phyloP scores from a whole-genome alignment of 1,284 basidiomycete genomes.

The Cryptococcus hybrid region DNA sequence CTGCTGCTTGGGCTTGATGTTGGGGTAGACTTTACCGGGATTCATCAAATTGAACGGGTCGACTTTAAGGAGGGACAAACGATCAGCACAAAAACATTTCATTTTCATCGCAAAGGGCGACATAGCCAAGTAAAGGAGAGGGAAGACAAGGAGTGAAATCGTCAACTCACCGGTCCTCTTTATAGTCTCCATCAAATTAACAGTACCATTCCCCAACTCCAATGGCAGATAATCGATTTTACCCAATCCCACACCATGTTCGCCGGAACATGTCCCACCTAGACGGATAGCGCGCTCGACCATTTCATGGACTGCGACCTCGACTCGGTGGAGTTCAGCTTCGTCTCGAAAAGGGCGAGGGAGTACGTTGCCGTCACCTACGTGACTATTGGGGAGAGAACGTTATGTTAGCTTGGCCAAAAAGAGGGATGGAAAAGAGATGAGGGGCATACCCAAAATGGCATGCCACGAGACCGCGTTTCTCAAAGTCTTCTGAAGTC shows the following conservation, averaged over 20 bases:
- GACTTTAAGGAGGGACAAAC: constrained; percentile 43
- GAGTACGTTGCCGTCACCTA: constrained; percentile 69
- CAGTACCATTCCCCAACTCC: constrained; percentile 74
- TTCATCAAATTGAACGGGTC: constrained; percentile 77
- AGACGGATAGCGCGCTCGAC: constrained; percentile 52
- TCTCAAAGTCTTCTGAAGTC: constrained; percentile 68
- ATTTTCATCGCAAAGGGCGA: background rate
- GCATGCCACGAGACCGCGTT: constrained; percentile 59
- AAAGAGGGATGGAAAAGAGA: background rate
- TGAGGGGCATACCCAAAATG: constrained; percentile 43
- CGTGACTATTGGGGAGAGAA: constrained; percentile 65
- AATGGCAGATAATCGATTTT: constrained; percentile 64
- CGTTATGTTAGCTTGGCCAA: background rate
- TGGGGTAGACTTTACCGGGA: constrained; percentile 63
- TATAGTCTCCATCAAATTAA: constrained; percentile 73
- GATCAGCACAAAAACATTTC: background rate
- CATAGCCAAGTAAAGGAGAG: background rate
- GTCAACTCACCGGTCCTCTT: constrained; percentile 56
- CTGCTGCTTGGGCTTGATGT: constrained; percentile 32
- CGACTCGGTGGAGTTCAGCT: constrained; percentile 46
- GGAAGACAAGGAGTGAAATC: background rate
- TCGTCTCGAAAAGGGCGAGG: constrained; percentile 34
- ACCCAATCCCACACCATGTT: constrained; percentile 80
- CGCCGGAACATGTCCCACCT: constrained; percentile 60
- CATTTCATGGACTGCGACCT: constrained; percentile 53